Evolutionary conservation across 257 asterid species (phyloP).

Genomic region (Jacaranda mimosifolia): DNA sequence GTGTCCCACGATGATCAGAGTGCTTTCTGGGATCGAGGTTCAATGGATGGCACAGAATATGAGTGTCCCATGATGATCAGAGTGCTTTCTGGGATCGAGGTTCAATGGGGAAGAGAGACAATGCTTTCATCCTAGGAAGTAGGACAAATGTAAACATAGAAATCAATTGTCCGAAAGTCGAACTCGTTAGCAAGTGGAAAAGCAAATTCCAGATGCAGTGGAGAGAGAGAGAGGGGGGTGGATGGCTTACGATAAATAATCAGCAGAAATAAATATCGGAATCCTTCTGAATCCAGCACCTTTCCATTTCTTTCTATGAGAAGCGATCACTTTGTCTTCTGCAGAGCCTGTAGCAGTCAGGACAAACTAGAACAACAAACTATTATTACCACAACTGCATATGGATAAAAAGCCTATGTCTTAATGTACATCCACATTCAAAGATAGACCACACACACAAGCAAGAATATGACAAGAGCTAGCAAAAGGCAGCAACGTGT

Average conservation of each 20-base stretch:
- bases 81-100: conserved; percentile 44
- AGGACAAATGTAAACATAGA: background rate
- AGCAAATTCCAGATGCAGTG: background rate
- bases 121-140: conserved; percentile 59
- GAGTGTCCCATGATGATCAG: conserved; percentile 28
- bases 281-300: conserved; percentile 85
- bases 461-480: background rate
- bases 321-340: conserved; percentile 73
- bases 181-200: background rate
- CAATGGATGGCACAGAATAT: conserved; percentile 14
- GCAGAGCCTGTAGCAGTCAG: conserved; percentile 93
- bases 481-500: background rate
- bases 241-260: conserved; percentile 83
- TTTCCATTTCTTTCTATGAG: conserved; percentile 83
- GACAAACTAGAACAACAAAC: conserved; percentile 68
- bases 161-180: background rate
- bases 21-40: conserved; percentile 44
- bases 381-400: conserved; percentile 23
- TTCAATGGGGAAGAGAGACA: conserved; percentile 60
- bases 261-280: conserved; percentile 78
- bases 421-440: background rate
- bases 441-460: background rate
- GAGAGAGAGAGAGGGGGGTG: background rate
- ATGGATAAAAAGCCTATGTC: conserved; percentile 1
- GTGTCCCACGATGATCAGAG: conserved; percentile 36